phyloP scores from a whole-genome alignment of 257 asterid genomes.

The Solanum pimpinellifolium region DNA sequence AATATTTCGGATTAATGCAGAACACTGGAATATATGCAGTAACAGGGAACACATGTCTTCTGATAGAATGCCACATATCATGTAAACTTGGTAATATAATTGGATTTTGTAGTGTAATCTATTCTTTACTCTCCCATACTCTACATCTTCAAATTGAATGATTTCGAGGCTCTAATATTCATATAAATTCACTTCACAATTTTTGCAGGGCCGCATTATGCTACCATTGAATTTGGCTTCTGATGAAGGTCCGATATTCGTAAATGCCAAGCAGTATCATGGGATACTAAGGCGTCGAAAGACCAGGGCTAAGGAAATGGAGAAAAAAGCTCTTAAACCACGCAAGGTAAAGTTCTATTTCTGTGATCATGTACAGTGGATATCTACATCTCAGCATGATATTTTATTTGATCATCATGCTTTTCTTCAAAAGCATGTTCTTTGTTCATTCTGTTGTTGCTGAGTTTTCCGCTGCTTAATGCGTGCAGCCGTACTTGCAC shows the following conservation, averaged over 20 bases:
- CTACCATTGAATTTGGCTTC: constrained; percentile 43
- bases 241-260: constrained; percentile 56
- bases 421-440: not conserved
- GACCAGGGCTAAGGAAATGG: constrained; percentile 57
- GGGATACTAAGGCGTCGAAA: constrained; percentile 69
- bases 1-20: not conserved
- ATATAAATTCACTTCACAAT: not conserved
- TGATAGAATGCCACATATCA: not conserved
- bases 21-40: not conserved
- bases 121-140: not conserved
- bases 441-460: not conserved
- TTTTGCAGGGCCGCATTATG: constrained; percentile 61
- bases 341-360: constrained; percentile 35
- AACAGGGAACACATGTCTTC: not conserved
- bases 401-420: not conserved
- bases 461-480: not conserved
- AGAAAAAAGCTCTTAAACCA: constrained; percentile 24
- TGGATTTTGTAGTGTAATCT: not conserved
- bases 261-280: constrained; percentile 74
- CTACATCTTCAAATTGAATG: not conserved
- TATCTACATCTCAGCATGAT: not conserved
- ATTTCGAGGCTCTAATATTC: not conserved
- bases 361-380: not conserved
- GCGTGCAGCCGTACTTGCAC: constrained; percentile 61
- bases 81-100: not conserved